Conservation (phyloP, 306 rosid species). For the Cucumis hystrix region DNA sequence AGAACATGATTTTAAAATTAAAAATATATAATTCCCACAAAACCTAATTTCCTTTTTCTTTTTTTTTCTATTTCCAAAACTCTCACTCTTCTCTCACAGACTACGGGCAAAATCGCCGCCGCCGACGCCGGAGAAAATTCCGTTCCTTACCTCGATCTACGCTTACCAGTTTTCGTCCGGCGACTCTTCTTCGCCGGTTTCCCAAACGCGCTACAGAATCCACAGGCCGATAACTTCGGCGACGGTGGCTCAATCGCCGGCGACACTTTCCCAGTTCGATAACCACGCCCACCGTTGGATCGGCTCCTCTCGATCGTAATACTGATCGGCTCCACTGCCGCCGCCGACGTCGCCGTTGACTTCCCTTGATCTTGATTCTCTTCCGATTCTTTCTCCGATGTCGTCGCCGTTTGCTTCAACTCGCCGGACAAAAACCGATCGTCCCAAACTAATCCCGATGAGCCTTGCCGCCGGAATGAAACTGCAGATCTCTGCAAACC, state of each 20-base stretch:
- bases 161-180: constrained; percentile 31
- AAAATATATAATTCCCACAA: not conserved
- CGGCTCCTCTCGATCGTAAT: constrained; percentile 33
- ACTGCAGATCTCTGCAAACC: constrained; percentile 17
- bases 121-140: not conserved
- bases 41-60: not conserved
- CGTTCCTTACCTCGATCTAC: constrained; percentile 20
- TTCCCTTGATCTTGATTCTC: constrained; percentile 6
- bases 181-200: constrained; percentile 26
- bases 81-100: not conserved
- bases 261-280: constrained; percentile 47
- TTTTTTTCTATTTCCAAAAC: not conserved
- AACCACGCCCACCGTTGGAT: constrained; percentile 48
- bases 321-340: constrained; percentile 14
- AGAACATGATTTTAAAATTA: not conserved
- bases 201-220: constrained; percentile 46
- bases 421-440: constrained; percentile 7
- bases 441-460: constrained; percentile 24
- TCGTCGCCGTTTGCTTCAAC: not conserved
- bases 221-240: constrained; percentile 70
- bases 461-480: constrained; percentile 23
- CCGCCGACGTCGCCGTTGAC: not conserved
- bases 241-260: constrained; percentile 84
- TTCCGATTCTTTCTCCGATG: not conserved
- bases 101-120: not conserved